Evolutionary conservation across 148 eudicot genomes (phyloP), one percentile per base, ranked within the genome.

Genomic region (Hydrangea macrophylla): DNA sequence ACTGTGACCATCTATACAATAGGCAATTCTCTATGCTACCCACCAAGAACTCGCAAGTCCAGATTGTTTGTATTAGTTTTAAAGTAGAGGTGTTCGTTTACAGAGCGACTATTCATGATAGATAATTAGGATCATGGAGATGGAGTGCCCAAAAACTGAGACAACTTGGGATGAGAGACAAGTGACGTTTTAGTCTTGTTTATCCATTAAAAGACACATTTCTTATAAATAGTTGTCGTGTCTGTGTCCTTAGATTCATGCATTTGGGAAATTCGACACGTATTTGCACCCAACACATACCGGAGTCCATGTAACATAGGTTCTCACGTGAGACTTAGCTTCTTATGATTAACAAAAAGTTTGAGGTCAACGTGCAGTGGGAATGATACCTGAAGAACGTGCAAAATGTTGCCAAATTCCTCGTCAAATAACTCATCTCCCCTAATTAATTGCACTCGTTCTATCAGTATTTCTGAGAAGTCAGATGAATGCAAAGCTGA

Each of bases 321-420:
- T n/a, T n/a, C n/a, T 55, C 37, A 55, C 25, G 12, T 30, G 36
- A 12, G 18, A 23, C 32, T 39, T 48, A 44, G 73, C 33, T 23
- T 24, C 24, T 62, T 18, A 27, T 5, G 33, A 50, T 58, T 31
- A 59, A 39, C 35, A 27, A 40, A 13, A 28, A 24, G 40, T 20
- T 22, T 7, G 64, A 39, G n/a, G 28, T 36, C 6, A 9, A 7
- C 11, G 48, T 30, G 28, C 1, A 55, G 18, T 0, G 22, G 68
- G 77, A 75, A 74, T 48, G 68, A 30, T 81, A 94, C 98, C 98
- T 94, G 99, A 73, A 94, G 88, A 36, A 79, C 88, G 50, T 94
- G 99, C 79, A 88, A 75, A 68, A 94, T 75, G 65, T 91, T 91
- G 68, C 57, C 73, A 76, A 90, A 94, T 73, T 86, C 77, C 69